These are phyloP conservation scores for Microstegium vimineum DNA, from an alignment of 176 grass and related monocot genomes.

Conservation along the genomic window DNA sequence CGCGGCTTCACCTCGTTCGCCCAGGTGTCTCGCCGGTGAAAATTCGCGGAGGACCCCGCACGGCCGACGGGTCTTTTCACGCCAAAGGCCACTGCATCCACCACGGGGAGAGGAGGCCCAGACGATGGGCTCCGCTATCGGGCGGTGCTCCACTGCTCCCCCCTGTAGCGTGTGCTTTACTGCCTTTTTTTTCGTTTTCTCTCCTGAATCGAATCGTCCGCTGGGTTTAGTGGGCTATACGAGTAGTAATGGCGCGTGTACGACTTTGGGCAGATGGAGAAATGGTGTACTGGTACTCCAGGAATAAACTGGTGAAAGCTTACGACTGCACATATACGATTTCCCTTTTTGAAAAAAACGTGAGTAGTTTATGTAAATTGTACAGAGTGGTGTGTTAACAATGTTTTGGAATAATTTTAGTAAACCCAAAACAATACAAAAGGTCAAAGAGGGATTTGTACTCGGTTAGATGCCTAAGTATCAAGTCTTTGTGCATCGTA, in stretches of 20 bases:
- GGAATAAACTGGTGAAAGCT: neutral
- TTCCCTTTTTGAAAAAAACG: neutral
- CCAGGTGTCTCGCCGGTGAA: neutral
- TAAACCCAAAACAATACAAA: neutral
- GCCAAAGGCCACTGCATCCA: neutral
- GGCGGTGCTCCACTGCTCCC: neutral
- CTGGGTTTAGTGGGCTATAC: neutral
- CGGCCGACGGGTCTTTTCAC: neutral
- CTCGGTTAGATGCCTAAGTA: slow-evolving; percentile 1
- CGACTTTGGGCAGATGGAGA: neutral
- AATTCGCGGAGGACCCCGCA: neutral
- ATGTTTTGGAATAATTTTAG: neutral
- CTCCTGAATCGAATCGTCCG: neutral
- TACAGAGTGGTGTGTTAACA: neutral
- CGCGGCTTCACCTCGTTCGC: neutral
- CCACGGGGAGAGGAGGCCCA: neutral
- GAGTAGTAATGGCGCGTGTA: neutral
- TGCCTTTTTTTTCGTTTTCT: neutral
- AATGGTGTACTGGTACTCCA: neutral
- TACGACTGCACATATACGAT: neutral
- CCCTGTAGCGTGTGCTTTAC: neutral
- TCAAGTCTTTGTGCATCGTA: neutral
- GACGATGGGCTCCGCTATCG: neutral
- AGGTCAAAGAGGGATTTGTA: slow-evolving; percentile 1
- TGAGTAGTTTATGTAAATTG: neutral